These are phyloP conservation scores for Debaryomyces udenii DNA, from an alignment of 1,139 yeast species.

Conservation along the genomic window DNA sequence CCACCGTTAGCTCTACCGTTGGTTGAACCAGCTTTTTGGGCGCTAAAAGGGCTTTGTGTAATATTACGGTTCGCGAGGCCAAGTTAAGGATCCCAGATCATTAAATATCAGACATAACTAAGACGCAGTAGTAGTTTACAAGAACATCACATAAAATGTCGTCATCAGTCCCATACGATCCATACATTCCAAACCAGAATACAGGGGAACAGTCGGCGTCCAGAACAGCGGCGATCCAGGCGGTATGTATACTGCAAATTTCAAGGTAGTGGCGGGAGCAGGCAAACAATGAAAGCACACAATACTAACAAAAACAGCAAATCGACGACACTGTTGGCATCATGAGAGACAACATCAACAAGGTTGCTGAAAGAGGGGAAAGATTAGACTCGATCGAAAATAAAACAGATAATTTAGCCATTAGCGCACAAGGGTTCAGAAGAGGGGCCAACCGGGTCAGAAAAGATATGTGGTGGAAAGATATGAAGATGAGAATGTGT, in stretches of 20 bases:
- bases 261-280: not conserved
- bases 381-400: constrained; percentile 91
- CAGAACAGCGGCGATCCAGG: constrained; percentile 84
- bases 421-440: constrained; percentile 93
- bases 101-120: not conserved
- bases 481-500: constrained; percentile 95
- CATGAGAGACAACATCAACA: constrained; percentile 96
- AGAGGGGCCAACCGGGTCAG: constrained; percentile 97
- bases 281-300: not conserved
- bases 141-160: constrained; percentile 52
- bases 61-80: constrained; percentile 3
- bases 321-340: constrained; percentile 97
- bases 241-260: constrained; percentile 53
- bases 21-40: no score
- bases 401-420: constrained; percentile 91
- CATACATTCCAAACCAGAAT: constrained; percentile 73
- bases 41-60: not conserved
- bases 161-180: constrained; percentile 86
- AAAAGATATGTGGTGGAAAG: constrained; percentile 99
- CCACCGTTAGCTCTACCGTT: no score
- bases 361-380: constrained; percentile 94
- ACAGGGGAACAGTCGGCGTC: constrained; percentile 57
- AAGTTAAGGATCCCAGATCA: constrained; percentile 7
- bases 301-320: constrained; percentile 51
- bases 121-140: constrained; percentile 1